phyloP scores from a whole-genome alignment of 371 early-diverging fungal genomes.

The Apophysomyces variabilis region DNA sequence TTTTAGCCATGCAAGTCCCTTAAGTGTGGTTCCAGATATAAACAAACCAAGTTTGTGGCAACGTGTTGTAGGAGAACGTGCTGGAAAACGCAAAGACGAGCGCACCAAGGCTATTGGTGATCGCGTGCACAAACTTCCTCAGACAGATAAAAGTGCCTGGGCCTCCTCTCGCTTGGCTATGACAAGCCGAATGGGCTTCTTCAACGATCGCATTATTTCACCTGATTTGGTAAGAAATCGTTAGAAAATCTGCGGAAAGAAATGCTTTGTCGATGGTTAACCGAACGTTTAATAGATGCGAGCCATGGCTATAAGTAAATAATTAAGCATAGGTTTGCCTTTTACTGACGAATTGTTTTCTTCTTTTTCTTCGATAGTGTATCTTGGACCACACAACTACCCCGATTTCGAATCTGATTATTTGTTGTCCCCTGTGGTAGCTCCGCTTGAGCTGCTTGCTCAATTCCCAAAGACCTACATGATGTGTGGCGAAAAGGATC shows the following conservation, averaged over 20 bases:
- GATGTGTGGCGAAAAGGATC: constrained; percentile 95
- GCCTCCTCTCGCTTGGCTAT: constrained; percentile 66
- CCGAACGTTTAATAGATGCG: constrained; percentile 59
- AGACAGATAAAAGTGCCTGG: constrained; percentile 37
- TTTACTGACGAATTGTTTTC: background rate
- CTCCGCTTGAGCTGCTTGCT: constrained; percentile 86
- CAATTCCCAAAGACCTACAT: constrained; percentile 91
- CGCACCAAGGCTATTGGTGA: constrained; percentile 22
- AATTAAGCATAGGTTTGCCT: background rate
- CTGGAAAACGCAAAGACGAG: background rate
- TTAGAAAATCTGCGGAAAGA: background rate
- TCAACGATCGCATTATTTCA: constrained; percentile 81
- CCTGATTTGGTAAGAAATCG: constrained; percentile 70
- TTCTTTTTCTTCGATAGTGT: constrained; percentile 51
- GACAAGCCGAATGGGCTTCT: constrained; percentile 88
- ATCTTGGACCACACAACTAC: constrained; percentile 81
- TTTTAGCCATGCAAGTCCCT: constrained; percentile 59
- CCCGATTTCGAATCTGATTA: constrained; percentile 85
- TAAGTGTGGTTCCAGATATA: constrained; percentile 58
- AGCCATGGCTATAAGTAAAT: constrained; percentile 85
- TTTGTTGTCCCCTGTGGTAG: constrained; percentile 85
- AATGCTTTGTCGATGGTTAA: too few relatives aligned
- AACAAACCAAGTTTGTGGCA: constrained; percentile 40
- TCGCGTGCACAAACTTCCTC: constrained; percentile 16
- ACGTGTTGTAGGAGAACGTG: constrained; percentile 27